These are phyloP conservation scores for Apostasia ramifera DNA, from an alignment of 106 monocot genomes.

Conservation along the genomic window DNA sequence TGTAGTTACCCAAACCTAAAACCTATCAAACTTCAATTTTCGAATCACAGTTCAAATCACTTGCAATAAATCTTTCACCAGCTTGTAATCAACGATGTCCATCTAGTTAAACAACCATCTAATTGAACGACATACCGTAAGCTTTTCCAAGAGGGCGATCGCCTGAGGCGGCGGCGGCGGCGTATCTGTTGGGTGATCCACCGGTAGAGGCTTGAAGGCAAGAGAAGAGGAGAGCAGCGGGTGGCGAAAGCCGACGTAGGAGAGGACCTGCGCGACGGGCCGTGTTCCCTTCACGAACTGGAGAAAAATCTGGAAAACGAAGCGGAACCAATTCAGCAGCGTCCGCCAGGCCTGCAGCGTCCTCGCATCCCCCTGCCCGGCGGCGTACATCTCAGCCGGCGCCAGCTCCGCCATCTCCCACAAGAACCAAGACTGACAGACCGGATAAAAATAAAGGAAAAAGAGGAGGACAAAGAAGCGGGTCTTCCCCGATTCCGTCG, in stretches of 20 bases:
- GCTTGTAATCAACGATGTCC: too few relatives aligned
- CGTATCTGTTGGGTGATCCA: constrained; percentile 11
- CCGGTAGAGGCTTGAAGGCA: constrained; percentile 25
- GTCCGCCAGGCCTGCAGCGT: constrained; percentile 24
- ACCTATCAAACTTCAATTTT: too few relatives aligned
- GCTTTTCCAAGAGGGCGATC: constrained; percentile 3
- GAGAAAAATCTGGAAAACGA: constrained; percentile 27
- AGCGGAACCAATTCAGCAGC: constrained; percentile 25
- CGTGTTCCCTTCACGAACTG: constrained; percentile 37
- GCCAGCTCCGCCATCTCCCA: constrained; percentile 24
- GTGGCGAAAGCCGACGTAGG: constrained; percentile 19
- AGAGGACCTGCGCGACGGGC: constrained; percentile 12
- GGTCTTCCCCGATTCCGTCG: too few relatives aligned
- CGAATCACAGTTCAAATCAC: too few relatives aligned
- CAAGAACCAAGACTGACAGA: too few relatives aligned
- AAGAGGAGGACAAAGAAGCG: too few relatives aligned
- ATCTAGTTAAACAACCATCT: too few relatives aligned
- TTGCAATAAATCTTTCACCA: too few relatives aligned
- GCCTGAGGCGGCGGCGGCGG: neutral
- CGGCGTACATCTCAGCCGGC: constrained; percentile 15
- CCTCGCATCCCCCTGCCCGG: constrained; percentile 5
- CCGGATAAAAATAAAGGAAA: too few relatives aligned
- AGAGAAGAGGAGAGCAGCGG: constrained; percentile 10
- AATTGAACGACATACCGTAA: constrained; percentile 4
- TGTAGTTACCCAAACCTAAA: too few relatives aligned